These are phyloP conservation scores for Colletotrichum echinochloae DNA, from an alignment of 2,329 filamentous ascomycete genomes.

Conservation along the genomic window DNA sequence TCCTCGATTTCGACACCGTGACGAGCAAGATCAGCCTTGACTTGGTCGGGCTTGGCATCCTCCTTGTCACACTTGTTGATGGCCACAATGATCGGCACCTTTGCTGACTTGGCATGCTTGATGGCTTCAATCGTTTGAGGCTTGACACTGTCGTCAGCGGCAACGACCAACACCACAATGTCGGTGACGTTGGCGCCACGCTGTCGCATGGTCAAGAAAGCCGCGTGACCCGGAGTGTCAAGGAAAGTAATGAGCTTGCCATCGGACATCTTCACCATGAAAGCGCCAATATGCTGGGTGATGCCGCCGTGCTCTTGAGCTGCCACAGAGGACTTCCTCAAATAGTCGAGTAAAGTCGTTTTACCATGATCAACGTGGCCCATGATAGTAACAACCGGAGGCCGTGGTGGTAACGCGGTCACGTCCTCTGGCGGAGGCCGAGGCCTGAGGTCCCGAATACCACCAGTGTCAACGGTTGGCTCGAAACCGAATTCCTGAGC, in stretches of 20 bases:
- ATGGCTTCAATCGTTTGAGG: constrained; percentile 96
- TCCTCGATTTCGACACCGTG: constrained; percentile 94
- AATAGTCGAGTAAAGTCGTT: constrained; percentile 93
- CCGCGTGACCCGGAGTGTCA: constrained; percentile 95
- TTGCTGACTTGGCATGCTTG: constrained; percentile 88
- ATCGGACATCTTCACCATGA: constrained; percentile 87
- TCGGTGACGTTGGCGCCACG: constrained; percentile 96
- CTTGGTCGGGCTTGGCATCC: constrained; percentile 81
- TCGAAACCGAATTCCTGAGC: constrained; percentile 95
- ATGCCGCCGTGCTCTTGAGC: constrained; percentile 95
- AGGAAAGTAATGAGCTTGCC: constrained; percentile 96
- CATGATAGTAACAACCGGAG: constrained; percentile 99
- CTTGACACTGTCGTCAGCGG: constrained; percentile 96
- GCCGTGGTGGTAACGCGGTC: constrained; percentile 76
- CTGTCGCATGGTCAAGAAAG: constrained; percentile 95
- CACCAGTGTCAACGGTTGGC: constrained; percentile 77
- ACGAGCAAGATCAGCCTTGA: constrained; percentile 87
- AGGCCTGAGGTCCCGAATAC: constrained; percentile 76
- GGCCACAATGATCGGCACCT: constrained; percentile 95
- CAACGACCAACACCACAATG: constrained; percentile 95
- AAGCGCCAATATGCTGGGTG: constrained; percentile 98
- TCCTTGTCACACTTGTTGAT: constrained; percentile 98
- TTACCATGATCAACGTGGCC: constrained; percentile 99
- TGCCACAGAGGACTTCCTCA: constrained; percentile 92
- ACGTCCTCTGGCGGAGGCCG: constrained; percentile 77